phyloP scores from a whole-genome alignment of 129 eudicot species.

The Helianthus annuus region HanXRQr2.0-SUNRISE NC_035434.2:42281337-42281836 shows the following conservation, averaged over 20 bases:
- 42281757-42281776: not conserved
- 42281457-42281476: not conserved
- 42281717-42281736: too few species aligned
- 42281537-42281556: conserved; percentile 6
- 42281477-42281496: not conserved
- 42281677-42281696: too few species aligned
- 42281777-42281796: not conserved
- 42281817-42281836: conserved; percentile 9
- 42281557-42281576: conserved; percentile 1
- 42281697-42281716: too few species aligned
- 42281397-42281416: conserved; percentile 1
- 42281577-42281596: conserved; percentile 1
- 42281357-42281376: not conserved
- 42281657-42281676: too few species aligned
- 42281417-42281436: conserved; percentile 3
- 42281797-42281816: conserved; percentile 2
- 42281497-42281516: conserved; percentile 12
- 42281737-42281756: conserved; percentile 17
- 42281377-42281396: conserved; percentile 7
- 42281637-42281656: too few species aligned
- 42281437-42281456: not conserved
- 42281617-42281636: conserved; percentile 22
- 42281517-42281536: conserved; percentile 7
- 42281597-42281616: not conserved
- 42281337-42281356: not conserved